Conservation (phyloP, 306 rosid species). For the Sicyos baderoa region DNA sequence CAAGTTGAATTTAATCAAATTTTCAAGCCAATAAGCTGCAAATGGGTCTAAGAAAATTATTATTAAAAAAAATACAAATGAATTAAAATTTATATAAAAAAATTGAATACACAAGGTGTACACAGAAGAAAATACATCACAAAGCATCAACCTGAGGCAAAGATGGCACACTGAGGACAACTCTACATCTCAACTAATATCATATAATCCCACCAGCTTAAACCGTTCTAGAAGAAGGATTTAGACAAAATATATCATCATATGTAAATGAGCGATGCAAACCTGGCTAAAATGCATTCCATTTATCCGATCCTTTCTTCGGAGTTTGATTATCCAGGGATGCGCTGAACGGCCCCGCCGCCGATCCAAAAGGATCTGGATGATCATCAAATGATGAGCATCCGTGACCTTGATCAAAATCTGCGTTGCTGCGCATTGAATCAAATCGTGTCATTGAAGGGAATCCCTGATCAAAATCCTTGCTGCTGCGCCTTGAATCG, state of each 20-base stretch:
- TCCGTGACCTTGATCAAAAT: conserved; percentile 44
- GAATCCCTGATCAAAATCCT: conserved; percentile 44
- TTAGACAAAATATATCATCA: conserved; percentile 19
- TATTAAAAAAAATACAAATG: conserved; percentile 10
- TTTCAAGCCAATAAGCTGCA: conserved; percentile 12
- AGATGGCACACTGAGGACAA: conserved; percentile 28
- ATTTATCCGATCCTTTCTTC: conserved; percentile 52
- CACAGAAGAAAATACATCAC: conserved; percentile 46
- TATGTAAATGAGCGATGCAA: conserved; percentile 7
- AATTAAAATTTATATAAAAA: conserved; percentile 20
- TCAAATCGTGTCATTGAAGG: conserved; percentile 11
- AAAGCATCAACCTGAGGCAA: conserved; percentile 31
- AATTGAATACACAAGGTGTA: conserved; percentile 37
- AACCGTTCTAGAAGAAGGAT: conserved; percentile 31
- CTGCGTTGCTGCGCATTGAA: conserved; percentile 41
- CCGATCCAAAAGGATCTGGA: conserved; percentile 73
- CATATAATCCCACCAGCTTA: conserved; percentile 25
- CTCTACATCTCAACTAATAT: conserved; percentile 31
- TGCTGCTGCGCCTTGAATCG: conserved; percentile 35
- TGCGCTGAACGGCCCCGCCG: conserved; percentile 57
- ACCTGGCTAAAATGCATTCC: conserved; percentile 76
- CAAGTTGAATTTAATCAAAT: conserved; percentile 9
- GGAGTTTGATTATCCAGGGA: conserved; percentile 69
- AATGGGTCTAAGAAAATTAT: background rate
- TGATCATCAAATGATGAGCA: conserved; percentile 63